phyloP scores from a whole-genome alignment of 345 rosid genomes.

The Clausena lansium region DNA sequence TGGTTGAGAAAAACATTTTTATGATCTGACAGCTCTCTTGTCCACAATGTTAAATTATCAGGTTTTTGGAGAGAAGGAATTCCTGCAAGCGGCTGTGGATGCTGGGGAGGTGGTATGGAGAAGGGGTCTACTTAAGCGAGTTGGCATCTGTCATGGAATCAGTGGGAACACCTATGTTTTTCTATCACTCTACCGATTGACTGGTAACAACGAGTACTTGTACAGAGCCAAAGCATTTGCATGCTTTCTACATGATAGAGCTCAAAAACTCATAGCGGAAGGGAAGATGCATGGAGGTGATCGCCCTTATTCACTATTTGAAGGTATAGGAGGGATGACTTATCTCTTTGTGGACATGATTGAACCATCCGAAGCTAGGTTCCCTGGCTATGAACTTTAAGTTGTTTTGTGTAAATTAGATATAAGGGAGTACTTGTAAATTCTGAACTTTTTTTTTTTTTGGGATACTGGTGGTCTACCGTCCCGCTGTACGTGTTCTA shows the following conservation, averaged over 20 bases:
- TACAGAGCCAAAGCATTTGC: constrained; percentile 63
- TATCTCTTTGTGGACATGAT: constrained; percentile 54
- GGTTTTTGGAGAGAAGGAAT: constrained; percentile 60
- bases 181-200: constrained; percentile 51
- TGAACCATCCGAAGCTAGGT: constrained; percentile 50
- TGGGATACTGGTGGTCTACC: background rate
- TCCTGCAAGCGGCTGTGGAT: constrained; percentile 60
- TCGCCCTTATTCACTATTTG: constrained; percentile 54
- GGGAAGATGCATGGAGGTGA: constrained; percentile 71
- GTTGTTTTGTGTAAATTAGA: background rate
- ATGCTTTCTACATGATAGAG: constrained; percentile 59
- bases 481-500: no score
- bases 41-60: constrained; percentile 20
- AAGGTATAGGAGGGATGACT: constrained; percentile 69
- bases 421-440: background rate
- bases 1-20: background rate
- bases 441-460: background rate
- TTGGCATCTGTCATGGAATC: constrained; percentile 73
- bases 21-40: background rate
- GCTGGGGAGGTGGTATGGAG: constrained; percentile 68
- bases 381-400: constrained; percentile 62
- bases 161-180: constrained; percentile 63
- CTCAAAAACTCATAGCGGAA: constrained; percentile 42
- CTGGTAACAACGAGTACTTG: constrained; percentile 45
- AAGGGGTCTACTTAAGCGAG: constrained; percentile 65